phyloP scores from a whole-genome alignment of 257 asterid genomes.

The Gentiana dahurica region DNA sequence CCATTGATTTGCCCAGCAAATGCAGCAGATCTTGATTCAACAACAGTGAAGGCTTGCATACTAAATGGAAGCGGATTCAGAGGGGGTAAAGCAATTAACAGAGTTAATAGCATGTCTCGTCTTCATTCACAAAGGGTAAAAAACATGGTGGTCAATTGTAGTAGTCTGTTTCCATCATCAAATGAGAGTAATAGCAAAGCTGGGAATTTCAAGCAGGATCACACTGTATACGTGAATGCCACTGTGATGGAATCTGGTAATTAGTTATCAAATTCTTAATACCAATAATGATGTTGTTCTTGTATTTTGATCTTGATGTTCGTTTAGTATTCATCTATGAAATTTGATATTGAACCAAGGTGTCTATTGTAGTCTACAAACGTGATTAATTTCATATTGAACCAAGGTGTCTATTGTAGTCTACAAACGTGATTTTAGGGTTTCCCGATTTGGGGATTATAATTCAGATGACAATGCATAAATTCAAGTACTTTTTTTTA shows the following conservation, averaged over 20 bases:
- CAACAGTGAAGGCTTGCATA: constrained; percentile 37
- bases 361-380: too few species aligned
- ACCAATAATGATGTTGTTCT: too few species aligned
- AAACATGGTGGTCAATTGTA: constrained; percentile 33
- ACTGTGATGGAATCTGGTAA: constrained; percentile 92
- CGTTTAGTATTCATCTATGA: too few species aligned
- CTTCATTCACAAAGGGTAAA: constrained; percentile 20
- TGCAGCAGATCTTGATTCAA: constrained; percentile 29
- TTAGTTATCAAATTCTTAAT: background rate
- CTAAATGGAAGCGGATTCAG: constrained; percentile 33
- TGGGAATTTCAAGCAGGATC: constrained; percentile 55
- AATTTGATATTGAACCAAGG: too few species aligned
- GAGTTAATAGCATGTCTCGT: constrained; percentile 11
- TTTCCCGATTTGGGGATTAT: too few species aligned
- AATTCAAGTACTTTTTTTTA: too few species aligned
- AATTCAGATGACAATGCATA: too few species aligned
- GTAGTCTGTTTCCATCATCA: constrained; percentile 77
- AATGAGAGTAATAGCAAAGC: constrained; percentile 86
- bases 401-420: too few species aligned
- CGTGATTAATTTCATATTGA: too few species aligned
- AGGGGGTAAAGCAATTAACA: constrained; percentile 36
- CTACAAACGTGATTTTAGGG: too few species aligned
- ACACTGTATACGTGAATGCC: constrained; percentile 75
- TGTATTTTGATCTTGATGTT: too few species aligned
- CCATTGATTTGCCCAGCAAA: constrained; percentile 54